These are phyloP conservation scores for Euphorbia pulcherrima DNA, from an alignment of 345 rosid genomes.

Conservation along the genomic window DNA sequence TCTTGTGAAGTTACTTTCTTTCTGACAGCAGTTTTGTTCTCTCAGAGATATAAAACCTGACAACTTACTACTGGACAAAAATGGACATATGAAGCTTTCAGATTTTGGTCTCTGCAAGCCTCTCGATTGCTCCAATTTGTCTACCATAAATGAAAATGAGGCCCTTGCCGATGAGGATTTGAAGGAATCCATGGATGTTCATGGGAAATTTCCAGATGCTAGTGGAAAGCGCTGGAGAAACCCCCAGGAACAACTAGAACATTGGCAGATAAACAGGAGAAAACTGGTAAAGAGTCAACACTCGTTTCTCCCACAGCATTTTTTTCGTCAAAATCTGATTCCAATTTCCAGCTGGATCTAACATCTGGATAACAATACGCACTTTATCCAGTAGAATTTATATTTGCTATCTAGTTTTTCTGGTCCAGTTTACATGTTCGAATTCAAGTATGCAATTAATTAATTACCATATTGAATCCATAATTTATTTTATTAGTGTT, in stretches of 20 bases:
- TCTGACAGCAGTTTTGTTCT: conserved; percentile 7
- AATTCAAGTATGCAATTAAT: not conserved
- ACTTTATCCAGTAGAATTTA: not conserved
- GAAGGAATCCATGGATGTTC: conserved; percentile 58
- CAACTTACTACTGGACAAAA: conserved; percentile 79
- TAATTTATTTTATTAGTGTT: not conserved
- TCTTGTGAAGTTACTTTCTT: conserved; percentile 15
- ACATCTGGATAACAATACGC: conserved; percentile 1
- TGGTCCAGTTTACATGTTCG: not conserved
- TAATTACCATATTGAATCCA: not conserved
- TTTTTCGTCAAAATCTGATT: not conserved
- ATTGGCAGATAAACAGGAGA: conserved; percentile 89
- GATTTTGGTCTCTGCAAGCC: conserved; percentile 99
- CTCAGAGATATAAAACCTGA: conserved; percentile 96
- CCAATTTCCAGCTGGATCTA: not conserved
- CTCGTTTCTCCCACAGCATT: conserved; percentile 11
- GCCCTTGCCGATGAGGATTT: conserved; percentile 60
- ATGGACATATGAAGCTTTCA: conserved; percentile 90
- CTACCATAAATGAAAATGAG: conserved; percentile 67
- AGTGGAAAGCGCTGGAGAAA: conserved; percentile 74
- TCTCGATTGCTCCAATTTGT: conserved; percentile 71
- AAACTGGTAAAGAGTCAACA: conserved; percentile 49
- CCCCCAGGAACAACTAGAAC: conserved; percentile 76
- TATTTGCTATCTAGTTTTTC: not conserved
- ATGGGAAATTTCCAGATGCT: conserved; percentile 47